Base-by-base conservation (phyloP, 805 yeast genomes). In the Zygotorulaspora chibaensis region DNA sequence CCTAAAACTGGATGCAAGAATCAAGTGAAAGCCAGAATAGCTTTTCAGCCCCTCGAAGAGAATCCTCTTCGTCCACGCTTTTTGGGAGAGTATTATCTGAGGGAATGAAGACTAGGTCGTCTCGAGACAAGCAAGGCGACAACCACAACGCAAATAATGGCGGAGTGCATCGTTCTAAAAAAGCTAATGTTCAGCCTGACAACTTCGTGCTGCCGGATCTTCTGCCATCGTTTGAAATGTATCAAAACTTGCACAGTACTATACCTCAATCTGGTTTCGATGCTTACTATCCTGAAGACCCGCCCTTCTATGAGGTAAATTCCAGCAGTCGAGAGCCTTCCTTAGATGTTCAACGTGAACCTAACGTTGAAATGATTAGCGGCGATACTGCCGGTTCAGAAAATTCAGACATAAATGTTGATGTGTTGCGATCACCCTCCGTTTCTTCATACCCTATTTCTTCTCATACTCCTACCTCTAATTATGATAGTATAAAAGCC, bases 201-300 rank as follows among this genome's bases (percentile, higher is more conserved):
- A 9, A 33, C 13, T n/a, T 16, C 9, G 16, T 4, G n/a, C 36
- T 33, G 16, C 36, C 36, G 1, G 60, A 56, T 36, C 54, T 59
- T 5, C 35, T 59, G 18, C 63, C 63, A 3, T 56, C 61, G 2
- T 59, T 59, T 39, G 58, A 59, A 45, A 55, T 59, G 53, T 59
- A 57, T 38, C 52, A 59, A 31, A 50, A 57, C n/a, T 37, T 59
- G 23, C 62, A 57, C 38, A 48, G 61, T 36, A 56, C 54, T 49
- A 55, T 57, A 33, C 59, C 63, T 18, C 50, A 50, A 18, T 58
- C 59, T 16, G 48, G 52, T 41, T 49, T 56, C 10, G 50, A 47
- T 30, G 48, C 55, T 9, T 55, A 57, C 44, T 18, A 13, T n/a
- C 53, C 50, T 17, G 54, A 56, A 41, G 46, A 51, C 38, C 57